A percentile compares a stretch with the other conserved stretches of the same genome.
These are phyloP conservation scores for Ogataea angusta DNA, from an alignment of 805 yeast genomes.

Conservation along the genomic window DNA sequence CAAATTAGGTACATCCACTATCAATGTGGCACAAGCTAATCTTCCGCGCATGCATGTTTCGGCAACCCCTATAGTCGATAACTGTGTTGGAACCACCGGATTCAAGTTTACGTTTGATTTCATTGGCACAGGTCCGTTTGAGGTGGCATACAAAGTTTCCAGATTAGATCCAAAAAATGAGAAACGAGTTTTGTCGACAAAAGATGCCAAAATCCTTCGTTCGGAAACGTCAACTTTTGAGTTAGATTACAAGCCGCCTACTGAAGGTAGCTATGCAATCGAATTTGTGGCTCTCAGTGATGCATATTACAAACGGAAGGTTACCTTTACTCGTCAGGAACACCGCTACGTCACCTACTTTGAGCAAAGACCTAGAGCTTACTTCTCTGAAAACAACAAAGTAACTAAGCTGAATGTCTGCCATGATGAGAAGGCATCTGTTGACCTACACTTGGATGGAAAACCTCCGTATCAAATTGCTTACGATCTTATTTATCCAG, in stretches of 20 bases:
- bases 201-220: constrained; percentile 28
- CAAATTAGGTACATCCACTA: constrained; percentile 52
- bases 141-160: constrained; percentile 58
- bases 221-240: constrained; percentile 34
- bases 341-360: constrained; percentile 66
- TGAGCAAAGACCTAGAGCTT: constrained; percentile 64
- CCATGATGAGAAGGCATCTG: constrained; percentile 33
- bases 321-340: constrained; percentile 33
- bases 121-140: constrained; percentile 81
- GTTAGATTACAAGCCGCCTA: constrained; percentile 69
- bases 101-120: constrained; percentile 65
- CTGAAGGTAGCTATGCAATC: constrained; percentile 79
- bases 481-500: constrained; percentile 65
- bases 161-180: constrained; percentile 41
- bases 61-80: constrained; percentile 68
- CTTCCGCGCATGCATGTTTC: constrained; percentile 40
- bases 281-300: constrained; percentile 65
- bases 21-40: constrained; percentile 43
- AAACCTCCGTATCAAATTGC: constrained; percentile 71
- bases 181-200: constrained; percentile 21
- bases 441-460: constrained; percentile 69
- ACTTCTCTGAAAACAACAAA: constrained; percentile 27
- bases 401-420: constrained; percentile 26
- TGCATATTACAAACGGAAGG: constrained; percentile 45
- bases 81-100: constrained; percentile 92